Evolutionary conservation across 2,329 filamentous ascomycete species (phyloP).

Genomic region (Cercospora sojina): DNA sequence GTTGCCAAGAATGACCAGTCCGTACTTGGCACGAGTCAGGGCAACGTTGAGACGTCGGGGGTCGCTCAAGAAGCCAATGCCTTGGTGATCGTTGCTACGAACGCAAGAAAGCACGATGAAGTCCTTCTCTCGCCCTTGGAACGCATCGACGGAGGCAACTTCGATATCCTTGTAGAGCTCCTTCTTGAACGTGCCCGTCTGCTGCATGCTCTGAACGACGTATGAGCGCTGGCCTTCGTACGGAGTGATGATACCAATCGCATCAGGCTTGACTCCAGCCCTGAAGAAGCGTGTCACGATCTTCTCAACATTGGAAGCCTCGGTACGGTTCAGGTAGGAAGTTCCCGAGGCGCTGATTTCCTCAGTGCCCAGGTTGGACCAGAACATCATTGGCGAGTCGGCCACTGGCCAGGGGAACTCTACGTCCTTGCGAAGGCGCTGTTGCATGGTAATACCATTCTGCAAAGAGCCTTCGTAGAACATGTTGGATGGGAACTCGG

Average conservation of each 20-base stretch:
- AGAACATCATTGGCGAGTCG: constrained; percentile 99
- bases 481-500: constrained; percentile 98
- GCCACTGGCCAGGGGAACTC: constrained; percentile 97
- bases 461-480: constrained; percentile 98
- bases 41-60: constrained; percentile 96
- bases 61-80: constrained; percentile 97
- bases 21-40: constrained; percentile 93
- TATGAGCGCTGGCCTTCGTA: constrained; percentile 98
- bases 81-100: constrained; percentile 97
- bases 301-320: constrained; percentile 97
- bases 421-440: constrained; percentile 85
- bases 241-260: constrained; percentile 97
- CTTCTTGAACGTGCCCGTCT: constrained; percentile 95
- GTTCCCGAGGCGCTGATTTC: constrained; percentile 98
- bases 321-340: constrained; percentile 95
- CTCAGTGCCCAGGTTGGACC: constrained; percentile 96
- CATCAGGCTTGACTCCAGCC: constrained; percentile 86
- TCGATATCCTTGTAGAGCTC: constrained; percentile 98
- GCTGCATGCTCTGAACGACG: constrained; percentile 99
- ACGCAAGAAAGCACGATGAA: constrained; percentile 98
- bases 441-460: constrained; percentile 88
- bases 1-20: constrained; percentile 93
- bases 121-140: constrained; percentile 98
- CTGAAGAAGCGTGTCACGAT: constrained; percentile 99
- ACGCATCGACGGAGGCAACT: constrained; percentile 96